Evolutionary conservation across 257 asterid species (phyloP), one percentile per base, ranked within the genome.

Genomic region (Solanum verrucosum): DNA sequence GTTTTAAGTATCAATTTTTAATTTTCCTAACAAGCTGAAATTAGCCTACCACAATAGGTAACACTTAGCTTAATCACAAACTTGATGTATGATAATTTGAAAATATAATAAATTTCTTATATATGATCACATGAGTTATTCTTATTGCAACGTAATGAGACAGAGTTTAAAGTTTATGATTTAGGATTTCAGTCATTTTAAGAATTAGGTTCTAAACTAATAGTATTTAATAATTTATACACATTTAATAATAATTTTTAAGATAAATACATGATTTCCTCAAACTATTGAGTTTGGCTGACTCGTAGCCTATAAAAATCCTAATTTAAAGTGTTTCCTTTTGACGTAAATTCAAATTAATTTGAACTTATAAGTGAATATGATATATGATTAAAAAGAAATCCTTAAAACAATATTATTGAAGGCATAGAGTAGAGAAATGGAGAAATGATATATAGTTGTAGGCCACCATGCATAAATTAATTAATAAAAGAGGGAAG

Each of bases 261-360:
- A 4, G 4, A 72, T 8, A 33, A 72, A 33, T 33, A 34, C 4
- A 18, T 8, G 27, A 7, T 33, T 18, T 72, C 5, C 44, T 60
- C 11, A 70, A 70, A 29, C 0, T 29, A 29, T 4, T 29, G 0
- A 29, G 3, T 70, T 1, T 15, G 6, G 6, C 12, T 29, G 16
- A 27, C 9, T 0, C 2, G 2, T 27, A 27, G 33, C 0, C 25
- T 2, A 4, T 25, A 1, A 2, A 18, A 16, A 3, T 20, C 15
- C 10, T 74, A 21, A 9, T 9, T 16, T 49, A 33, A 5, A 72
- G 23, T 38, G 5, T 3, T 35, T 23, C 1, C 6, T 6, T 21
- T 75, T 37, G 4, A 4, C 0, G 4, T 0, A 2, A 37, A 37
- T 75, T 37, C 20, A 6, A 75, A 75, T 68, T 60, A 60, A 9